Evolutionary conservation across 345 rosid genomes (phyloP).

Genomic region (Excoecaria agallocha): DNA sequence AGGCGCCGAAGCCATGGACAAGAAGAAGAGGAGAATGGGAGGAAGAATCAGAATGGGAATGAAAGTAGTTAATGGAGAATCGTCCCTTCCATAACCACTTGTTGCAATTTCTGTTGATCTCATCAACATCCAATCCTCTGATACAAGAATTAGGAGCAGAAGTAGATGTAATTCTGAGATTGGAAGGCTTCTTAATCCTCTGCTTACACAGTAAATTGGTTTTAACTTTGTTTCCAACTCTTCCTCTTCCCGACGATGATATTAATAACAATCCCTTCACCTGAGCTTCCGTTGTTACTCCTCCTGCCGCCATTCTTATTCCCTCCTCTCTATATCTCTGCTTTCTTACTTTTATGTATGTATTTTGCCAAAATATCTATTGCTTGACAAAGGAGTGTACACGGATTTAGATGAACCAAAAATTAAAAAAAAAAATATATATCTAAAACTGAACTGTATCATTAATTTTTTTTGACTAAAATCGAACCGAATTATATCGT

Average conservation of each 20-base stretch:
- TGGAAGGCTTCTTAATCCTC: background rate
- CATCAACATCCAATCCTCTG: slow-evolving; percentile 35
- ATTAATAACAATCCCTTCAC: background rate
- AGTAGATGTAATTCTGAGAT: background rate
- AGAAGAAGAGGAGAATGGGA: slow-evolving; percentile 46
- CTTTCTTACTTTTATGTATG: no score
- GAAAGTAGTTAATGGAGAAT: slow-evolving; percentile 66
- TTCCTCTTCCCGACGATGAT: background rate
- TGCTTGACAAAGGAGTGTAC: no score
- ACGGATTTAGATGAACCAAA: no score
- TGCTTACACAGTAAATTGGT: background rate
- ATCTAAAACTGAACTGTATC: no score
- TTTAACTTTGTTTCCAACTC: background rate
- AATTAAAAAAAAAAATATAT: no score
- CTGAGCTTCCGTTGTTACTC: slow-evolving; percentile 1
- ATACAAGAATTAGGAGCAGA: background rate
- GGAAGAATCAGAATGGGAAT: slow-evolving; percentile 27
- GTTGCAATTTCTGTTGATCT: slow-evolving; percentile 47
- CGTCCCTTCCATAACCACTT: slow-evolving; percentile 76
- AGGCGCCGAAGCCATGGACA: slow-evolving; percentile 92
- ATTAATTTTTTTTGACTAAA: no score
- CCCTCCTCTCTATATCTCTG: background rate
- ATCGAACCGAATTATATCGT: no score
- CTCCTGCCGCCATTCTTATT: background rate
- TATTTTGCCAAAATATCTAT: no score